Percentiles rank a stretch among this genome's conserved stretches.
Conservation (phyloP, 305 asterid species). For the Fraxinus albicans region DNA sequence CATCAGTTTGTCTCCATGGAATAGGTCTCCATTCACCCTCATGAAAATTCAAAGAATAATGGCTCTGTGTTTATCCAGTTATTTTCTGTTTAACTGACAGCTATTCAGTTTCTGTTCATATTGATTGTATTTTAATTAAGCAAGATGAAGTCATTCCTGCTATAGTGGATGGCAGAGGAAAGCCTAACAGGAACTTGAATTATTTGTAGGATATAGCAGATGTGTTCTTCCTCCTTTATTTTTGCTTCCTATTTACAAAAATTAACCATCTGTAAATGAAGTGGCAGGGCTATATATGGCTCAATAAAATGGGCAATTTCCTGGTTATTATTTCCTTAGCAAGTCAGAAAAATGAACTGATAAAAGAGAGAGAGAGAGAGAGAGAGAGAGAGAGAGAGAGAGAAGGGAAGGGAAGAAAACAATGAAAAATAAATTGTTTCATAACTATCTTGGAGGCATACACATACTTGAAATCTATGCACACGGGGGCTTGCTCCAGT, state of each 20-base stretch:
- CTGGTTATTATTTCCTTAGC: not conserved
- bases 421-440: conserved; percentile 4
- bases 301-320: not conserved
- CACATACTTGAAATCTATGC: conserved; percentile 73
- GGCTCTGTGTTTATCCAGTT: not conserved
- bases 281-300: not conserved
- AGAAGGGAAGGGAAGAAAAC: not conserved
- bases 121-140: not conserved
- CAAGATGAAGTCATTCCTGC: not conserved
- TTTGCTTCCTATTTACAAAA: not conserved
- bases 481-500: conserved; percentile 65
- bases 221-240: not conserved
- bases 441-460: conserved; percentile 5
- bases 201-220: not conserved
- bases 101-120: not conserved
- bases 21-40: not conserved
- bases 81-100: not conserved
- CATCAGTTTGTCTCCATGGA: not conserved
- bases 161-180: not conserved
- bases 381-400: too few relatives aligned
- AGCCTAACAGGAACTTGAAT: not conserved
- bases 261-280: not conserved
- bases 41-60: not conserved
- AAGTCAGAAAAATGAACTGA: not conserved
- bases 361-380: too few relatives aligned